A percentile compares a stretch with the other conserved stretches of the same genome.
Conservation (phyloP, 331 rosid species). For the Rosa hybrid region DNA sequence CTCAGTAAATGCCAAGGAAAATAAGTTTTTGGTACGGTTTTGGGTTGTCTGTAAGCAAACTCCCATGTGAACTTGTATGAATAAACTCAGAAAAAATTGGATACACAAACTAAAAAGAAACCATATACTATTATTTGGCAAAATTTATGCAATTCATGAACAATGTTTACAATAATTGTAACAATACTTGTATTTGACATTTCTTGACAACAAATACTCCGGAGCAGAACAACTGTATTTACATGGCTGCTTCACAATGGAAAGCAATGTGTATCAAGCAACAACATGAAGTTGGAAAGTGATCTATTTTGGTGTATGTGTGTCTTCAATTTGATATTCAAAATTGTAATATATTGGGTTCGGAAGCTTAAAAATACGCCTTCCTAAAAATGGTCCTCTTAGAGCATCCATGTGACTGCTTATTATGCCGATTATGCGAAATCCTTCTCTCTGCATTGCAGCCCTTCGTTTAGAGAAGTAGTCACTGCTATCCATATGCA, state of each 20-base stretch:
- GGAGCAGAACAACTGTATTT: slow-evolving; percentile 2
- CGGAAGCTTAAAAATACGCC: slow-evolving; percentile 61
- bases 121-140: not conserved
- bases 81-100: not conserved
- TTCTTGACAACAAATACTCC: not conserved
- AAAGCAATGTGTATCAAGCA: not conserved
- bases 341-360: slow-evolving; percentile 41
- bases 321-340: slow-evolving; percentile 28
- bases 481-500: slow-evolving; percentile 42
- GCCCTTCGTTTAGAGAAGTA: slow-evolving; percentile 49
- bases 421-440: slow-evolving; percentile 46
- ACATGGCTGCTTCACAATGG: slow-evolving; percentile 2
- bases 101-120: not conserved
- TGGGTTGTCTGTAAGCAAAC: not conserved
- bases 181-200: not conserved
- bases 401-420: slow-evolving; percentile 67
- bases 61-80: not conserved
- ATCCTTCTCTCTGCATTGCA: slow-evolving; percentile 51
- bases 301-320: slow-evolving; percentile 17
- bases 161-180: not conserved
- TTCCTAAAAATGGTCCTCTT: slow-evolving; percentile 31
- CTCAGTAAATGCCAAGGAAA: not conserved
- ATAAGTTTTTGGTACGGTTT: not conserved
- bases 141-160: not conserved
- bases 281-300: not conserved